Percentiles rank a stretch among this genome's conserved stretches.
Conservation (phyloP, 192 early-diverging fungal genomes). For the Helicostylum pulchrum region DNA sequence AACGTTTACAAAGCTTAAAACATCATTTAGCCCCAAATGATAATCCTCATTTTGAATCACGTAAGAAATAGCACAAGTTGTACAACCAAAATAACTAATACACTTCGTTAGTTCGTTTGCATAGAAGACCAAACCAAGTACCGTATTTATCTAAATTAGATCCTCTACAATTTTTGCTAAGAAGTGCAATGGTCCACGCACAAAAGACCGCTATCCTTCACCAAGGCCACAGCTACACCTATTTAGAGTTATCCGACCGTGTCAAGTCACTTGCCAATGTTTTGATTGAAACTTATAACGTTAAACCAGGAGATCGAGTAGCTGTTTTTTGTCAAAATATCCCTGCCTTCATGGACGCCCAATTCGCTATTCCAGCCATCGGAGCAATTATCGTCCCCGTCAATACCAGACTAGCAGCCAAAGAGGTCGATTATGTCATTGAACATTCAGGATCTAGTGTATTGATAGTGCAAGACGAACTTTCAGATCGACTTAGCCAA, state of each 20-base stretch:
- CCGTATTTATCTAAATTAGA: constrained; percentile 39
- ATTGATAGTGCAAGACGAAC: constrained; percentile 50
- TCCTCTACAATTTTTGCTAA: constrained; percentile 52
- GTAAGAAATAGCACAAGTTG: neutral
- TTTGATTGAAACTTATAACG: constrained; percentile 31
- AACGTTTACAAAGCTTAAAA: too few relatives aligned
- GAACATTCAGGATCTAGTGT: constrained; percentile 44
- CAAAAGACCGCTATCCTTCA: constrained; percentile 48
- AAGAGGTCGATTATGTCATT: constrained; percentile 59
- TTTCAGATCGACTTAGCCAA: constrained; percentile 29
- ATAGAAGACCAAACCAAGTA: constrained; percentile 14
- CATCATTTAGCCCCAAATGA: neutral
- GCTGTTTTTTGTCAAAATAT: constrained; percentile 56
- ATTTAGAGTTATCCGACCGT: constrained; percentile 45
- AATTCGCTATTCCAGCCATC: constrained; percentile 59
- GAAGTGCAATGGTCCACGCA: constrained; percentile 48
- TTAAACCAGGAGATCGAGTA: constrained; percentile 47
- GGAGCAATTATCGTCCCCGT: constrained; percentile 54
- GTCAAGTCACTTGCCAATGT: constrained; percentile 42
- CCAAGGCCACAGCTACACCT: constrained; percentile 35
- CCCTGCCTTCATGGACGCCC: constrained; percentile 54
- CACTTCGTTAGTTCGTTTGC: constrained; percentile 8
- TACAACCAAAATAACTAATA: neutral
- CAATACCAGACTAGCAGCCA: constrained; percentile 49
- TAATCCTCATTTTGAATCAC: neutral